These are phyloP conservation scores for Aquilaria sinensis DNA, from an alignment of 345 rosid genomes.

Conservation along the genomic window DNA sequence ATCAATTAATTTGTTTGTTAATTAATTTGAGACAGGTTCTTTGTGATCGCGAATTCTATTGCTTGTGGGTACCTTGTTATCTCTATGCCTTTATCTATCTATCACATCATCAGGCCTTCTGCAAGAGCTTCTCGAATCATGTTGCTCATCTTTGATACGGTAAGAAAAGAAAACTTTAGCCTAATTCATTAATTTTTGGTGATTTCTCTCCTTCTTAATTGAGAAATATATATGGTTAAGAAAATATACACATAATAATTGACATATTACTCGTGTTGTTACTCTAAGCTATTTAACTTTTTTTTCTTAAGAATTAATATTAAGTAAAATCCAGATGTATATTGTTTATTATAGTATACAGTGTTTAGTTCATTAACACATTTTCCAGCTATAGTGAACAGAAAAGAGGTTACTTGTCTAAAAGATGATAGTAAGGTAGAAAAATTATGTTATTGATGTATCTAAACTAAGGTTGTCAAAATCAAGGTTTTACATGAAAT, in stretches of 20 bases:
- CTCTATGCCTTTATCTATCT: constrained; percentile 53
- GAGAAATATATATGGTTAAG: neutral
- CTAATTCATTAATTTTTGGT: neutral
- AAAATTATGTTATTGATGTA: no score
- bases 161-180: constrained; percentile 13
- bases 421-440: no score
- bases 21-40: constrained; percentile 43
- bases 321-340: no score
- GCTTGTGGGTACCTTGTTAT: constrained; percentile 63
- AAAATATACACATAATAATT: neutral
- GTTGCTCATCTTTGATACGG: constrained; percentile 48
- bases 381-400: no score
- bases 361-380: no score
- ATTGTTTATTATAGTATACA: no score
- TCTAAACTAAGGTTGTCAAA: no score
- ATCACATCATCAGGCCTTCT: constrained; percentile 32
- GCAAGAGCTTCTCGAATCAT: constrained; percentile 34
- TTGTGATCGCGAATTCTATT: constrained; percentile 54
- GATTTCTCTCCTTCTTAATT: neutral
- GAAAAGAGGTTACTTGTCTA: no score
- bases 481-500: no score
- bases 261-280: neutral
- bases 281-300: neutral
- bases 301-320: neutral
- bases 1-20: neutral